Evolutionary conservation across 2,329 filamentous ascomycete species (phyloP), one percentile per base, ranked within the genome.

Genomic region (Trichoderma breve): DNA sequence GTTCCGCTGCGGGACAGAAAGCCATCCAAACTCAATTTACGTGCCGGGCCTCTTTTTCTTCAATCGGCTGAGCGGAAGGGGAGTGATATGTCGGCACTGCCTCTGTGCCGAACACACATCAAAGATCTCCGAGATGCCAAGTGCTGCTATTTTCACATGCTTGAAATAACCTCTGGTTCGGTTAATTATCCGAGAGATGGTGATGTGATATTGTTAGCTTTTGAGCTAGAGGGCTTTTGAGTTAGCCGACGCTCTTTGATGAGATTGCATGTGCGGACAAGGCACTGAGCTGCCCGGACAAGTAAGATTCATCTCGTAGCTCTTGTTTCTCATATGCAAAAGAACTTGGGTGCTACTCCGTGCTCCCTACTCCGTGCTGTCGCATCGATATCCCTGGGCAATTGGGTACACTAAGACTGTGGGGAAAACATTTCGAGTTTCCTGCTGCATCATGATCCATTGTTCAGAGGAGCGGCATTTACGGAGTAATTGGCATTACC

Each of bases 111-210:
- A 60, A 43, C 21, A 57, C 21, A 9, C 30, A 63, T 62, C 26
- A 43, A 63, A 61, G 66, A 69, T 69, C 55, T 53, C 47, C 11
- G 68, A 57, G 30, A 64, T 64, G 21, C 34, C 36, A 51, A 32
- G 43, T 61, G 67, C 39, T 26, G n/a, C 21, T 26, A 43, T 58
- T 57, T 70, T 70, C 68, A 70, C 68, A 70, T 70, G 68, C 68
- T 55, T 57, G 21, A 32, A 21, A 57, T 55, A 14, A 2, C 24
- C 58, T 62, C 68, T 57, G 30, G 58, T 43, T 70, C 68, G 68
- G 68, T 55, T 63, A 53, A 70, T 57, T 62, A 70, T 63, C 68
- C 68, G 68, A 70, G 51, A 70, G 58, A n/a, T 67, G 55, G 36
- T 63, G 67, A 70, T 36, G 43, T 64, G 30, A 51, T 69, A 47